Percentiles rank a stretch among this genome's conserved stretches.
phyloP scores from a whole-genome alignment of 2,329 filamentous ascomycete genomes.

The Tolypocladium tropicale region DNA sequence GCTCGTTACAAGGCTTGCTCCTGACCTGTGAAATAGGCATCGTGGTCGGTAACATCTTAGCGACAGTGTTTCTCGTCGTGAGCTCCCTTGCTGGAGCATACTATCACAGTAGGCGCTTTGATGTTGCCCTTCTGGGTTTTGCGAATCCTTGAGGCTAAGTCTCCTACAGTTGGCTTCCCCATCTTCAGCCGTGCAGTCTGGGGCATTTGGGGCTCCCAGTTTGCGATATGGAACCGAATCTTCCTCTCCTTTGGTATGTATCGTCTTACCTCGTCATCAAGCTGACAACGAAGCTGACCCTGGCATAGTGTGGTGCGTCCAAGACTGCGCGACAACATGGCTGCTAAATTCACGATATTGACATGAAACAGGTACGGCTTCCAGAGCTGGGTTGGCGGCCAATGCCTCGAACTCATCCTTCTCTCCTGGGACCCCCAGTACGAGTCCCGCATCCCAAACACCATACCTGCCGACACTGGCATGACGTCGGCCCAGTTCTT shows the following conservation, averaged over 20 bases:
- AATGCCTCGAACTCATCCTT: slow-evolving; percentile 34
- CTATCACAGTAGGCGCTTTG: slow-evolving; percentile 23
- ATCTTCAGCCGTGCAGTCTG: slow-evolving; percentile 26
- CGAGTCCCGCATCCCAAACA: slow-evolving; percentile 30
- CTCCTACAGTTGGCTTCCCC: slow-evolving; percentile 24
- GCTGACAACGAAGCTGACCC: neutral
- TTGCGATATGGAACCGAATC: slow-evolving; percentile 31
- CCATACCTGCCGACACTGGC: slow-evolving; percentile 26
- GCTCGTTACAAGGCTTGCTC: too few relatives aligned
- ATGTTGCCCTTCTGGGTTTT: neutral
- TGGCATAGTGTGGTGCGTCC: slow-evolving; percentile 12
- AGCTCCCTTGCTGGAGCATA: slow-evolving; percentile 32
- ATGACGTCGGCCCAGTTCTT: slow-evolving; percentile 34
- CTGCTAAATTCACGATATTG: neutral
- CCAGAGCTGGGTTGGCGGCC: slow-evolving; percentile 35
- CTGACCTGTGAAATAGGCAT: slow-evolving; percentile 14
- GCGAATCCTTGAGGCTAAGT: neutral
- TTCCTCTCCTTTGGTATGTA: slow-evolving; percentile 27
- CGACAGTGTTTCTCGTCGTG: slow-evolving; percentile 25
- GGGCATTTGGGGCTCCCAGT: slow-evolving; percentile 32
- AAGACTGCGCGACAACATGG: too few relatives aligned
- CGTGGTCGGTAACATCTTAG: slow-evolving; percentile 27
- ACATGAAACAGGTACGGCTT: slow-evolving; percentile 25
- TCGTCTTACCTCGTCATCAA: neutral
- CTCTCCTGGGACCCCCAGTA: slow-evolving; percentile 33